Evolutionary conservation across 31 red algal genomes (phyloP), one percentile per base, ranked within the genome.

Genomic region (Endocladia muricata): DNA sequence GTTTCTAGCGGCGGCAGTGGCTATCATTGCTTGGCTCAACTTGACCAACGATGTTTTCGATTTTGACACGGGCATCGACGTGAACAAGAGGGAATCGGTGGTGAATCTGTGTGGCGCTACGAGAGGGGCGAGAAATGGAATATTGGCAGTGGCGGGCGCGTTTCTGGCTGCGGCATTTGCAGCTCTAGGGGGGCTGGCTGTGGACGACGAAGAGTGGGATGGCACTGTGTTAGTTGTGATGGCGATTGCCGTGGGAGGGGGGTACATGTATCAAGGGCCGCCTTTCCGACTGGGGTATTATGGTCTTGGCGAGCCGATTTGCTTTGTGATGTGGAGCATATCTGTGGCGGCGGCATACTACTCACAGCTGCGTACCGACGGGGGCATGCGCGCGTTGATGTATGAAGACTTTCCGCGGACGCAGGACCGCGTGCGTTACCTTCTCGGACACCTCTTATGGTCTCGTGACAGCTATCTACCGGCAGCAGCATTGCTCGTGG

Each of bases 41-140:
- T 37, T 86, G 6, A 78, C 76, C 17, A 93, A 93, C 47, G 90
- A 93, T 57, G 90, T 86, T 19, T 93, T 87, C 44, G 90, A 93
- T 37, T 85, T 59, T 34, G 83, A 80, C 40, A 81, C 83, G 29
- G 76, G 82, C n/a, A 79, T 93, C 35, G 90, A 93, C 67, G 32
- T 19, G 42, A 49, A 93, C 65, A 93, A 93, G 68, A 48, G 41
- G 44, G 90, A 93, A 56, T 81, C 74, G 29, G 28, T 87, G 11
- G 83, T 93, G 40, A 93, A 93, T 42, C 70, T 93, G n/a, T 72
- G 69, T 29, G 90, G 90, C 42, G 82, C 51, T 2, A 78, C 69
- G 2, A 8, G 19, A 21, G 36, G 3, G 1, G 79, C 71, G 19
- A 71, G 73, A 3, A 61, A 82, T 64, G 5, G 31, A 6, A 55